Evolutionary conservation across 169 alveolate genomes (phyloP), one percentile per base, ranked within the genome.

Genomic region (Plasmodium relictum): DNA sequence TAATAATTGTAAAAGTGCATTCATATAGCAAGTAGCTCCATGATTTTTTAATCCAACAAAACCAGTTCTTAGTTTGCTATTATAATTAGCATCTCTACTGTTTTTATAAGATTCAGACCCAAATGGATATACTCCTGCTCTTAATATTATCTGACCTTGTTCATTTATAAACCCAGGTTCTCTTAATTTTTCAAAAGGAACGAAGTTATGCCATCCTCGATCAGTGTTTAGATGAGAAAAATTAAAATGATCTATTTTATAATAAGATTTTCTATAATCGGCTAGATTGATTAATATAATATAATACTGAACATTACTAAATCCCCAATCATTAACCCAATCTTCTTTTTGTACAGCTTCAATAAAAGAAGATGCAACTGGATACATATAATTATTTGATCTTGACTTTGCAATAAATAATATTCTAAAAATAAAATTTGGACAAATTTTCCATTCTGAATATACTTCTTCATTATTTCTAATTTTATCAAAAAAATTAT

Each of bases 1-100:
- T 6, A 99, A 94, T 73, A 98, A 97, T 93, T 99, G 99, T 61
- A 99, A 94, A 42, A 98, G 94, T 42, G 99, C 98, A 92, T 98
- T 99, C 99, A 99, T 98, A 92, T 99, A 99, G 95, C 99, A 99
- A 10, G 99, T 98, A 66, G 99, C 99, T 8, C 99, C 99, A 59
- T 97, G 97, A 91, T 98, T 98, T 72, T 97, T 96, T 54, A 98
- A 73, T 2, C 99, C 99, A 18, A 98, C 99, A 90, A 93, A 97
- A 0, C 99, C 99, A 12, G 99, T 96, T 12, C 95, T 91, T 3
- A 95, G 80, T 73, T 97, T 94, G 73, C 95, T 88, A 90, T 92
- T 85, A 70, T 92, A 94, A 42, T 85, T 56, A 18, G 70, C 62
- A 31, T 94, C 95, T 41, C 94, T 88, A 50, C 94, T 66, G 16